Percentiles rank a stretch among this genome's conserved stretches.
Conservation (phyloP, 1,284 basidiomycete species). For the Cryptococcus wingfieldii region DNA sequence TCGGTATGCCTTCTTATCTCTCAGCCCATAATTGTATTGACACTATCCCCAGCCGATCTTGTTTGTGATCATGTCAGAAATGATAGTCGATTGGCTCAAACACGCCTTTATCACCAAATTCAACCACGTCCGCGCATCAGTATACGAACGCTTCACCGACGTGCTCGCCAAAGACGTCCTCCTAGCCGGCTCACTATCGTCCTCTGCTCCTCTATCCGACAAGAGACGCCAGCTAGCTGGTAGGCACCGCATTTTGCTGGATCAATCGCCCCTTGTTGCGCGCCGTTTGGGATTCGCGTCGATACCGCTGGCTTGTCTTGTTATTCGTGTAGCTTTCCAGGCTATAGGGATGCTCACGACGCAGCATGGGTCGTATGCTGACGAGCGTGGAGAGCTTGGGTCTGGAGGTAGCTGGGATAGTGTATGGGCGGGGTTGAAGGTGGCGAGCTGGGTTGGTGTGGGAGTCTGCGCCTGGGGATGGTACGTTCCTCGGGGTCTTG, state of each 20-base stretch:
- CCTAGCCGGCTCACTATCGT: conserved; percentile 57
- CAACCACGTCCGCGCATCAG: conserved; percentile 83
- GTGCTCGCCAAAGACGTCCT: conserved; percentile 92
- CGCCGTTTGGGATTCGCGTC: conserved; percentile 91
- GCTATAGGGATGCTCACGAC: conserved; percentile 63
- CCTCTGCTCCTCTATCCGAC: conserved; percentile 7
- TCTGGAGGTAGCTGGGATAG: conserved; percentile 30
- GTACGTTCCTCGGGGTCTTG: conserved; percentile 48
- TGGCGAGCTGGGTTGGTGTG: conserved; percentile 60
- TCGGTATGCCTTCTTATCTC: conserved; percentile 62
- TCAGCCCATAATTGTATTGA: conserved; percentile 2
- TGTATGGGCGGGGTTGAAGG: conserved; percentile 54
- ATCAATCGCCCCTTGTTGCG: conserved; percentile 91
- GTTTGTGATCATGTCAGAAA: conserved; percentile 86
- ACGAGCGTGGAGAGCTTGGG: neutral
- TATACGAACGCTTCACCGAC: conserved; percentile 94
- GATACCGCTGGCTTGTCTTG: conserved; percentile 83
- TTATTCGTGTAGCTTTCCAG: conserved; percentile 82
- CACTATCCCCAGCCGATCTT: conserved; percentile 69
- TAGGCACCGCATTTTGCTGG: conserved; percentile 65
- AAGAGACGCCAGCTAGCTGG: conserved; percentile 2
- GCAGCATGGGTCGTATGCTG: neutral
- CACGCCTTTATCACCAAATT: conserved; percentile 99
- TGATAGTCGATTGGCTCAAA: conserved; percentile 97
- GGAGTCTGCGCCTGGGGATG: conserved; percentile 73